A percentile compares a stretch with the other conserved stretches of the same genome.
phyloP scores from a whole-genome alignment of 768 basidiomycete species.

The Trametes maxima region DNA sequence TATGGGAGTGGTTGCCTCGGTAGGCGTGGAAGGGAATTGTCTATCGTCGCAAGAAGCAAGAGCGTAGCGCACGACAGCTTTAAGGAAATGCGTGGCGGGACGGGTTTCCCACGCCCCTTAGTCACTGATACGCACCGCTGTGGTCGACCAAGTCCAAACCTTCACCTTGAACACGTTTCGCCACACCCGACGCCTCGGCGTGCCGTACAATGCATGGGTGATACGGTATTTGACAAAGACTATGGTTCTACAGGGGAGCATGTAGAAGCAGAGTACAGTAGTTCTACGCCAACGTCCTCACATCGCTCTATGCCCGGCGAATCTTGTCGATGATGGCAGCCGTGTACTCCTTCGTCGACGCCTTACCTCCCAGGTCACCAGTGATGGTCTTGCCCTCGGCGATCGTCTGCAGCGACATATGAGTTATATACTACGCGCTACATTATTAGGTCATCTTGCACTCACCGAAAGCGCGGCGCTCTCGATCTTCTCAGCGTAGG shows the following conservation, averaged over 20 bases:
- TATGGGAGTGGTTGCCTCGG: slow-evolving; percentile 59
- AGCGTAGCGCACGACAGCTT: slow-evolving; percentile 27
- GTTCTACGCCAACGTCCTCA: slow-evolving; percentile 19
- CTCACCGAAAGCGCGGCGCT: slow-evolving; percentile 86
- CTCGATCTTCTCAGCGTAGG: slow-evolving; percentile 88
- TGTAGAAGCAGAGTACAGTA: slow-evolving; percentile 22
- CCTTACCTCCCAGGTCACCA: slow-evolving; percentile 92
- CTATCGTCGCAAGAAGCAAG: slow-evolving; percentile 43
- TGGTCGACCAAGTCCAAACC: neutral
- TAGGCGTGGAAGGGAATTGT: slow-evolving; percentile 54
- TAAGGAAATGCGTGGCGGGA: slow-evolving; percentile 24
- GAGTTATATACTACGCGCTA: neutral
- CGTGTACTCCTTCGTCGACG: slow-evolving; percentile 89
- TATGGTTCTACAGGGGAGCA: slow-evolving; percentile 12
- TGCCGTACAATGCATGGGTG: neutral
- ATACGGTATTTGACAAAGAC: slow-evolving; percentile 3
- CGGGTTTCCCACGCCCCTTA: slow-evolving; percentile 24
- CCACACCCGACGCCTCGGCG: neutral
- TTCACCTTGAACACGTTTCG: slow-evolving; percentile 4
- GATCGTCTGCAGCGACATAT: slow-evolving; percentile 68
- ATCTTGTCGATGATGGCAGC: slow-evolving; percentile 82
- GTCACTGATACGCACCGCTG: slow-evolving; percentile 22
- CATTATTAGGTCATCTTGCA: slow-evolving; percentile 8
- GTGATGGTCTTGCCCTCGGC: slow-evolving; percentile 96
- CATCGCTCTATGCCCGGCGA: slow-evolving; percentile 27